A percentile compares a stretch with the other conserved stretches of the same genome.
These are phyloP conservation scores for Aspergillus sp. DNA, from an alignment of 2,329 filamentous ascomycete genomes.

Conservation along the genomic window DNA sequence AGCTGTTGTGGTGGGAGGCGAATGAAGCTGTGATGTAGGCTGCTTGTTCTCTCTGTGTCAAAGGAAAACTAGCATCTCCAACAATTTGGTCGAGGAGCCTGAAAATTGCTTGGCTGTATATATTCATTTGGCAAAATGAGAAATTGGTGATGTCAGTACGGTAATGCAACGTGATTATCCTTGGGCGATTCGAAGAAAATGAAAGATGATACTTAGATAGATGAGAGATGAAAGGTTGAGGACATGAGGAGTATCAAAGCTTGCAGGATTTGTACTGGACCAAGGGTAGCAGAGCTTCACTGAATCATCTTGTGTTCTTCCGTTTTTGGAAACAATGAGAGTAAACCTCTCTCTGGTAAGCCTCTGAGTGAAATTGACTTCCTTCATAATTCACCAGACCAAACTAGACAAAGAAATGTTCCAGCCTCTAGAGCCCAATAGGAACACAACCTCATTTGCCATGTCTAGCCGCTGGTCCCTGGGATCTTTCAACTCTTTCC, in stretches of 20 bases:
- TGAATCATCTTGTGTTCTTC: not conserved
- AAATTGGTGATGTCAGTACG: not conserved
- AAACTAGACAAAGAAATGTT: constrained; percentile 20
- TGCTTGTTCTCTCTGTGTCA: constrained; percentile 13
- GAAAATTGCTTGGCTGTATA: constrained; percentile 4
- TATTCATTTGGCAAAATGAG: constrained; percentile 7
- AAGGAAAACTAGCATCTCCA: constrained; percentile 4
- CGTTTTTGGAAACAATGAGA: not conserved
- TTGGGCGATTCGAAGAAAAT: not conserved
- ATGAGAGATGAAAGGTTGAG: not conserved
- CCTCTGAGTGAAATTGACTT: constrained; percentile 4
- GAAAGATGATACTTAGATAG: not conserved
- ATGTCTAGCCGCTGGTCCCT: constrained; percentile 2
- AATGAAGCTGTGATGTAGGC: constrained; percentile 18
- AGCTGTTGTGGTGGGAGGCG: constrained; percentile 15
- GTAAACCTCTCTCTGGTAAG: not conserved
- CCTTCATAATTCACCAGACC: constrained; percentile 5
- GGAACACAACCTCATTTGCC: constrained; percentile 14
- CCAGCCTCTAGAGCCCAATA: constrained; percentile 13
- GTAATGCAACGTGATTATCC: not conserved
- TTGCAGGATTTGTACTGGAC: not conserved
- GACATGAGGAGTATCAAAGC: not conserved
- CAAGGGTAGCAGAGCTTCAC: not conserved
- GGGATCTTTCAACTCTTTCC: constrained; percentile 7
- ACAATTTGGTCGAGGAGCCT: constrained; percentile 9